phyloP scores from a whole-genome alignment of 1,139 yeast genomes.

The Saccharomyces pastorianus region DNA sequence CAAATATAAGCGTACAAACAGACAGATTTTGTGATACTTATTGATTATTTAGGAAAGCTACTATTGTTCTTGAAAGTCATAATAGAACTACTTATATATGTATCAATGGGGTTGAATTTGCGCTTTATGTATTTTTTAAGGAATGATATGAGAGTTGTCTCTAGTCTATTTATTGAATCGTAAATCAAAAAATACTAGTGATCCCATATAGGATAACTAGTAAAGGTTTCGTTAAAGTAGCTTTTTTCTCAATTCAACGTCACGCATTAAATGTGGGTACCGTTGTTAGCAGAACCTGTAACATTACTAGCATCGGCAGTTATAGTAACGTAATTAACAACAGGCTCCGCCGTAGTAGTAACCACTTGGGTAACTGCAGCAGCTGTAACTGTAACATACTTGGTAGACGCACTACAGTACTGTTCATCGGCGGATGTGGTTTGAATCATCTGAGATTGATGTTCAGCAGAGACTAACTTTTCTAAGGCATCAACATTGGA shows the following conservation, averaged over 20 bases:
- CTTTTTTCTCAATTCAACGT: too few relatives aligned
- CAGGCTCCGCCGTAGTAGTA: background rate
- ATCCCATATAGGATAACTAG: background rate
- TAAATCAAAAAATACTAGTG: background rate
- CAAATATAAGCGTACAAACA: background rate
- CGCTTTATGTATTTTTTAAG: background rate
- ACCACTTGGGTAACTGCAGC: background rate
- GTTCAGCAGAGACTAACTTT: background rate
- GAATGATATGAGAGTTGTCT: background rate
- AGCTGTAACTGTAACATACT: constrained; percentile 7
- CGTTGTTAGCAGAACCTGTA: constrained; percentile 1
- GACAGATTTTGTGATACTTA: background rate
- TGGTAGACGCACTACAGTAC: constrained; percentile 3
- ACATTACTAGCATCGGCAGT: constrained; percentile 8
- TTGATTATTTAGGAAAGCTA: background rate
- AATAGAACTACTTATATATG: too few relatives aligned
- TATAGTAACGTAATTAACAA: constrained; percentile 13
- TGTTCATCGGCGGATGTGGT: constrained; percentile 1
- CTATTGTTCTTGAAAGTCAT: background rate
- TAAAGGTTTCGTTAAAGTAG: background rate
- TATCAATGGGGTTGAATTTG: background rate
- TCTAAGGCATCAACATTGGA: constrained; percentile 1
- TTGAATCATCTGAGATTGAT: background rate
- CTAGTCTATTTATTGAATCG: background rate
- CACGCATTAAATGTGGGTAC: background rate